Base-by-base conservation (phyloP, 2,329 filamentous ascomycete genomes). In the Sclerotinia spermophila region DNA sequence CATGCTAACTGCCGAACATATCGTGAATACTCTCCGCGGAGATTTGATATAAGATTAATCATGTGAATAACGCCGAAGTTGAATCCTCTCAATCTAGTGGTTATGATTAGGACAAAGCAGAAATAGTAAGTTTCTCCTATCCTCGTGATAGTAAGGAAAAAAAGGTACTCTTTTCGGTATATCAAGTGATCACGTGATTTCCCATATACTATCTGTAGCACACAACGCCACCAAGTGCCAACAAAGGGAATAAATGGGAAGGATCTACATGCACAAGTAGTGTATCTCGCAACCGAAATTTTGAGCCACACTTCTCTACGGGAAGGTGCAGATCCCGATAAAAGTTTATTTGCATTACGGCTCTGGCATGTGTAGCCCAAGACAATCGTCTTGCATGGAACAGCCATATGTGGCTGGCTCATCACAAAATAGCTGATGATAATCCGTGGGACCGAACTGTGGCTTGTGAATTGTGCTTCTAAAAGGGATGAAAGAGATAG, bases 331-430 rank as follows among this genome's bases (percentile, higher is more conserved):
- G 44, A 64, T 64, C 13, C 13, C 5, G 8, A 11, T 3, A 33
- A 19, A 38, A 45, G 6, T 44, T 15, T 15, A 33, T 33, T 21
- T 38, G 24, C 42, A 11, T 33, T 24, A 42, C n/a, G 40, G 10
- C 35, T 19, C 33, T 30, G 30, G 42, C 42, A 48, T 7, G 19
- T 40, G 33, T 38, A 35, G 21, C 24, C 21, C 21, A 60, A 59
- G 56, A 42, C 35, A 40, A 42, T 13, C 24, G 35, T 40, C n/a
- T 17, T 27, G 35, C 58, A 42, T 42, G 35, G 24, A 42, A 60
- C 24, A 38, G 58, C 58, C 58, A 60, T 60, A 38, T 65, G 45
- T 51, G 61, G 61, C 44, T 51, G 61, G 61, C 44, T 65, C 61
- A 27, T 38, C 13, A 45, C 19, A 35, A 27, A 65, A 15, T 10